phyloP scores from a whole-genome alignment of 2,329 filamentous ascomycete species.

The Trichoderma sp. region DNA sequence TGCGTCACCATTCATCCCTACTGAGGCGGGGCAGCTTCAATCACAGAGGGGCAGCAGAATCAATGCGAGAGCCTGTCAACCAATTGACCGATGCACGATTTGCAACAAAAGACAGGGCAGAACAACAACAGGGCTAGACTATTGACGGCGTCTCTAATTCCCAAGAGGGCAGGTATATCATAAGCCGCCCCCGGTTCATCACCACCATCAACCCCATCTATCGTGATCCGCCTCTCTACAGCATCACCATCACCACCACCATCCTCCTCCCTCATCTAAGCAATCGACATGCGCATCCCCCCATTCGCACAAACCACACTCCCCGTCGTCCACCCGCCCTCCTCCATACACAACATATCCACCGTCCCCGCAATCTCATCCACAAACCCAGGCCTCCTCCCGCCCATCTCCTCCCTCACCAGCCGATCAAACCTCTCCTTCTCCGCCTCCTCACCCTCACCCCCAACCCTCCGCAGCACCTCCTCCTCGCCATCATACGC shows the following conservation, averaged over 20 bases:
- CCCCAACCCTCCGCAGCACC: slow-evolving; percentile 38
- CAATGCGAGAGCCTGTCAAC: neutral
- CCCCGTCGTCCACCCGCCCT: slow-evolving; percentile 70
- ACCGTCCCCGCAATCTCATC: slow-evolving; percentile 69
- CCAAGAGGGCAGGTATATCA: neutral
- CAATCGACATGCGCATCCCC: slow-evolving; percentile 46
- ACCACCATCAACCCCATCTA: no score
- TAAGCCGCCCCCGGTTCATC: no score
- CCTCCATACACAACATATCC: slow-evolving; percentile 68
- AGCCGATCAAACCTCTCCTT: slow-evolving; percentile 40
- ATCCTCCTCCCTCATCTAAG: slow-evolving; percentile 29
- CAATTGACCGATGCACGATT: neutral
- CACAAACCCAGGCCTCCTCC: slow-evolving; percentile 41
- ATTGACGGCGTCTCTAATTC: no score
- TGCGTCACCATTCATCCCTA: neutral
- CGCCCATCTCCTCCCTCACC: slow-evolving; percentile 41
- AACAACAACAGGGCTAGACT: no score
- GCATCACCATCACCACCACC: no score
- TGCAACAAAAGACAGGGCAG: no score
- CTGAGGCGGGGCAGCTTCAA: slow-evolving; percentile 3
- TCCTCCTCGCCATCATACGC: slow-evolving; percentile 40
- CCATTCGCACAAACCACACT: slow-evolving; percentile 73
- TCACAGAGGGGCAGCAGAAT: neutral
- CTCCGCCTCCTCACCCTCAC: slow-evolving; percentile 40
- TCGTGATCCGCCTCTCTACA: no score